Base-by-base conservation (phyloP, 441 rosid species). In the Populus hybrid region DNA sequence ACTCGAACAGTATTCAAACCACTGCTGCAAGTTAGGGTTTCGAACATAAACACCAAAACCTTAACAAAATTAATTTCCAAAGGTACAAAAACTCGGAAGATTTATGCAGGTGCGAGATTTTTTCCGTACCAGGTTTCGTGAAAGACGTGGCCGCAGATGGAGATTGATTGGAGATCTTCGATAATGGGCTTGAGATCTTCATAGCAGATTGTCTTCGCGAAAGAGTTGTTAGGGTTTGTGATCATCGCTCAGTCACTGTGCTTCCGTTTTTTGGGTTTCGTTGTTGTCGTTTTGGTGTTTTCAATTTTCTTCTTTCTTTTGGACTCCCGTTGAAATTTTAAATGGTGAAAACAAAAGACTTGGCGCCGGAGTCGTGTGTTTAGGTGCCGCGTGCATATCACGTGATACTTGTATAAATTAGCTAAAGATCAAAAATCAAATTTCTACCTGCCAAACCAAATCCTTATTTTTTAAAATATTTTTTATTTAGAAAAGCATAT, bases 101-200 rank as follows among this genome's bases (percentile, higher is more conserved):
- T 5, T 30, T 61, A 10, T 10, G 76, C 23, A 59, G 38, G 26
- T 1, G 26, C 26, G 26, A 26, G 26, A 26, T 26, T 26, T 8
- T 24, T 10, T 57, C 8, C 3, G 57, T 72, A 92, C 97, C 97
- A 95, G 75, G 90, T 90, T 73, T 92, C 96, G 83, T 93, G 97
- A 85, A 93, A 93, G 77, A 95, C 99, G 35, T 95, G 98, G 73
- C 98, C 96, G 75, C 97, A 93, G 50, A 90, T 85, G 69, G 97
- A 88, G 81, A 95, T 89, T 46, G 88, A 87, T 71, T 92, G 97
- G 38, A 93, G 92, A 81, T 95, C 92, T 81, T 93, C 97, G 76
- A 81, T 86, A 65, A 90, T 85, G 42, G 98, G 99, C 83, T 89
- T 93, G 20, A 93, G 97, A 83, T 95, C 98, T 85, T 95, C 98